phyloP scores from a whole-genome alignment of 495 filamentous ascomycete species.

The Aspergillus bridgeri region DNA sequence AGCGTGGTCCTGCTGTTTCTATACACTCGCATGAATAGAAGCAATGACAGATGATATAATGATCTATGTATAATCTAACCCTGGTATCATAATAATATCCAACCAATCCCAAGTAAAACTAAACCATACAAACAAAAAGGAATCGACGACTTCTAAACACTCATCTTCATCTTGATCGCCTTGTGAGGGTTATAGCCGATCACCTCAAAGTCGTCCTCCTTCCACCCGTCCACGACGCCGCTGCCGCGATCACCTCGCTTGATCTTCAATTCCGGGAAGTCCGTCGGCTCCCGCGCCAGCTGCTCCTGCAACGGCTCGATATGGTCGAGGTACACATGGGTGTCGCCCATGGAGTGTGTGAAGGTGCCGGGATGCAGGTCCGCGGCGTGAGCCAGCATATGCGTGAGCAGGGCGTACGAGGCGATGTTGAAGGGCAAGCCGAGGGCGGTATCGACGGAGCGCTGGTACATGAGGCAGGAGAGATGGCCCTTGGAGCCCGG shows the following conservation, averaged over 20 bases:
- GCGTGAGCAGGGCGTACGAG: conserved; percentile 84
- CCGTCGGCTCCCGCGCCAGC: conserved; percentile 71
- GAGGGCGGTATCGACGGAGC: conserved; percentile 95
- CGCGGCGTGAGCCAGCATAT: conserved; percentile 87
- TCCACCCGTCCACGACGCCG: conserved; percentile 70
- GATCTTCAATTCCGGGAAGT: conserved; percentile 76
- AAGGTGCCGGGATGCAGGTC: conserved; percentile 79
- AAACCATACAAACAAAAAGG: conserved; percentile 15
- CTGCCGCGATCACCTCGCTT: conserved; percentile 59
- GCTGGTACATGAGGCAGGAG: conserved; percentile 84
- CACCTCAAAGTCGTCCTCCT: conserved; percentile 81
- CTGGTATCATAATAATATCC: background rate
- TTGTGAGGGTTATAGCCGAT: conserved; percentile 88
- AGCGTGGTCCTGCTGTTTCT: background rate
- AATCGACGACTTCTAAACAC: conserved; percentile 65
- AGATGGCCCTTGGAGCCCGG: conserved; percentile 55
- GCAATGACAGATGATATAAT: background rate
- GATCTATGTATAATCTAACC: background rate
- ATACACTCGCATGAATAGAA: background rate
- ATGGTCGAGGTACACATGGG: conserved; percentile 93
- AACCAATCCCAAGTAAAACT: conserved; percentile 10
- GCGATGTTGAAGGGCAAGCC: conserved; percentile 98
- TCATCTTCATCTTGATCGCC: conserved; percentile 96
- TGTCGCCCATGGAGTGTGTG: conserved; percentile 93
- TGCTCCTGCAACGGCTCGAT: conserved; percentile 81